These are phyloP conservation scores for Termitomyces titanicus DNA, from an alignment of 768 basidiomycete genomes.

Conservation along the genomic window DNA sequence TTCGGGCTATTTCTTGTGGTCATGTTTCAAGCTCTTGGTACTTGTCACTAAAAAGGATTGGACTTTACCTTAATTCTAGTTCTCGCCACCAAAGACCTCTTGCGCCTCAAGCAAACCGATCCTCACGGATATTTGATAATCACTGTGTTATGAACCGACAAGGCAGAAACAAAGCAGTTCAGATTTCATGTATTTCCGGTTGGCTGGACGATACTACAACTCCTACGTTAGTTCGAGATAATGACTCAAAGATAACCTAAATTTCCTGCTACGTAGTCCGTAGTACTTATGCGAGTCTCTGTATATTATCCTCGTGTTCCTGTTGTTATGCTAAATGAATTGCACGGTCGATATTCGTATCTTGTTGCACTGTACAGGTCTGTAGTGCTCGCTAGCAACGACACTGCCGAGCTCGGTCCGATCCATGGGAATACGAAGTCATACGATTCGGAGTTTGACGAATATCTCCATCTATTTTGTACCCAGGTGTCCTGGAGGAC, in stretches of 20 bases:
- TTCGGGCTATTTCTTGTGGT: background rate
- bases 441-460: constrained; percentile 7
- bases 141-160: constrained; percentile 1
- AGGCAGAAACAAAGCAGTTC: background rate
- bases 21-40: background rate
- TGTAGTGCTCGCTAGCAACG: too few species aligned
- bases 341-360: too few species aligned
- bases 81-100: constrained; percentile 69
- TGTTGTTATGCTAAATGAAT: background rate
- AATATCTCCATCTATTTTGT: constrained; percentile 10
- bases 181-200: background rate
- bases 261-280: background rate
- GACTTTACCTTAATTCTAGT: constrained; percentile 37
- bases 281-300: background rate
- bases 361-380: too few species aligned
- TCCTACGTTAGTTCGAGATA: background rate
- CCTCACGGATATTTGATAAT: constrained; percentile 45
- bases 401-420: too few species aligned
- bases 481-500: background rate
- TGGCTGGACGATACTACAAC: background rate
- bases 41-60: constrained; percentile 2
- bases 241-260: background rate
- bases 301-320: background rate
- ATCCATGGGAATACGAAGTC: background rate
- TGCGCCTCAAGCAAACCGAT: constrained; percentile 56